A percentile compares a stretch with the other conserved stretches of the same genome.
Conservation (phyloP, 1,284 basidiomycete species). For the Sanghuangporus sanghuang region DNA sequence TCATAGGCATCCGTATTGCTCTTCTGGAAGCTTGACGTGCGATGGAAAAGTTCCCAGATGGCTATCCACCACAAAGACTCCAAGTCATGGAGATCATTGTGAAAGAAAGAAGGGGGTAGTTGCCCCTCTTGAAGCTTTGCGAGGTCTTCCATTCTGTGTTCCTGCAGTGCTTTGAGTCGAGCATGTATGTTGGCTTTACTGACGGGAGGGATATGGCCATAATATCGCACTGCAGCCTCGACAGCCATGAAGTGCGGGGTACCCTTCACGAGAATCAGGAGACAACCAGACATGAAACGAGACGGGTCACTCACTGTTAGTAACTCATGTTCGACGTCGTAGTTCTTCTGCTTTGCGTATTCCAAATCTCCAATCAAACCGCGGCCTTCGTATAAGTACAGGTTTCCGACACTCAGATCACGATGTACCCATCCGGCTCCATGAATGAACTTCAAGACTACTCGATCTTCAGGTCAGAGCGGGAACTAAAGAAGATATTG, state of each 20-base stretch:
- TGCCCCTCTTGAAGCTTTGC: background rate
- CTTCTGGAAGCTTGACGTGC: no score
- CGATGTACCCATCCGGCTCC: background rate
- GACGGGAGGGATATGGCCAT: background rate
- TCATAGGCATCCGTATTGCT: no score
- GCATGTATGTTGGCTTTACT: background rate
- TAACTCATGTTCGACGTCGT: background rate
- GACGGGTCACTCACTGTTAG: background rate
- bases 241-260: no score
- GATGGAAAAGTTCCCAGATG: no score
- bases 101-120: background rate
- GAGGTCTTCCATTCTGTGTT: background rate
- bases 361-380: slow-evolving; percentile 4
- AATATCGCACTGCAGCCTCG: background rate
- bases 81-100: slow-evolving; percentile 1
- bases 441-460: background rate
- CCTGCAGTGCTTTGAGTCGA: background rate
- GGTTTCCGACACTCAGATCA: background rate
- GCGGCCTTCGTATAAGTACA: background rate
- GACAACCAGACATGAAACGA: no score
- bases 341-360: background rate
- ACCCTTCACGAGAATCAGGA: no score
- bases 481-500: background rate
- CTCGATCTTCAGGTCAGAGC: background rate
- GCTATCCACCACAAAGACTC: slow-evolving; percentile 1